These are phyloP conservation scores for Ascobolus immersus DNA, from an alignment of 495 filamentous ascomycete species.

Conservation along the genomic window DNA sequence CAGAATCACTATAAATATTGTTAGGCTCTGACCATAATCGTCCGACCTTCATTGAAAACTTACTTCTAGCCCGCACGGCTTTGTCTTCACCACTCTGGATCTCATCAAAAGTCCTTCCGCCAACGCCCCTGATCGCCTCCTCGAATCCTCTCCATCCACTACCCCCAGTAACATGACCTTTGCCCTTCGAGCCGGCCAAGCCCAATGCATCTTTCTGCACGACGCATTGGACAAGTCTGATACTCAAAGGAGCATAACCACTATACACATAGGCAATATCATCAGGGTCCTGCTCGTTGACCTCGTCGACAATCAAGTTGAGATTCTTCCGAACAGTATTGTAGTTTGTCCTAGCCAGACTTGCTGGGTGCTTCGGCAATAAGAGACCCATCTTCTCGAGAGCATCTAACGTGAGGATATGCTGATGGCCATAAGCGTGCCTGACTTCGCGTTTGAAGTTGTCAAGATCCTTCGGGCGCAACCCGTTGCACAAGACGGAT, in stretches of 20 bases:
- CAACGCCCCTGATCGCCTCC: conserved; percentile 57
- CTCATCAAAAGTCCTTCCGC: conserved; percentile 73
- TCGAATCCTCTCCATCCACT: conserved; percentile 83
- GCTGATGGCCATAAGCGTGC: conserved; percentile 85
- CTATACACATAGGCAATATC: conserved; percentile 95
- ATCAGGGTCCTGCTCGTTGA: conserved; percentile 86
- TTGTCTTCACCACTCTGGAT: conserved; percentile 84
- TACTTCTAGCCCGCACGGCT: conserved; percentile 65
- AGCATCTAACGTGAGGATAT: conserved; percentile 65
- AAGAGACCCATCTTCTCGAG: conserved; percentile 78
- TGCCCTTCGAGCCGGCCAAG: conserved; percentile 6
- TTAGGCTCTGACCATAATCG: too few species aligned
- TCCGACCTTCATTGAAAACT: too few species aligned
- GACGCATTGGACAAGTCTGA: conserved; percentile 85
- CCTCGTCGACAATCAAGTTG: conserved; percentile 79
- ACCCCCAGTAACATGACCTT: conserved; percentile 23
- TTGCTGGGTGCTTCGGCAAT: conserved; percentile 40
- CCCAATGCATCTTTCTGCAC: conserved; percentile 63
- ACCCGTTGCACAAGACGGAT: conserved; percentile 65
- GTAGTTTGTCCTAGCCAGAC: conserved; percentile 52
- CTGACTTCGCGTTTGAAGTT: conserved; percentile 65
- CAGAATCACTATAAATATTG: too few species aligned
- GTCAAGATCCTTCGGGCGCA: conserved; percentile 68
- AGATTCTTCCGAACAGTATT: conserved; percentile 61
- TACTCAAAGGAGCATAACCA: conserved; percentile 79